phyloP scores from a whole-genome alignment of 176 grass and related monocot genomes.

The barley (Hordeum vulgare) region MorexV3_pseudomolecules_assembly NC_058519.1:476073309-476073808 shows the following conservation, averaged over 20 bases:
- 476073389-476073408: slow-evolving; percentile 1
- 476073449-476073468: slow-evolving; percentile 23
- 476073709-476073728: neutral
- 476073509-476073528: slow-evolving; percentile 91
- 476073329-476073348: slow-evolving; percentile 96
- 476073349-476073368: slow-evolving; percentile 90
- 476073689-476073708: neutral
- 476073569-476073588: slow-evolving; percentile 92
- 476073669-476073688: slow-evolving; percentile 86
- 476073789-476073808: neutral
- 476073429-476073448: slow-evolving; percentile 15
- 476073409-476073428: neutral
- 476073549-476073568: slow-evolving; percentile 74
- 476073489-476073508: slow-evolving; percentile 92
- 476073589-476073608: slow-evolving; percentile 88
- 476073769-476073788: neutral
- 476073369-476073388: slow-evolving; percentile 82
- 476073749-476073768: neutral
- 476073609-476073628: slow-evolving; percentile 92
- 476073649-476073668: slow-evolving; percentile 98
- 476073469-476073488: slow-evolving; percentile 98
- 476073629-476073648: slow-evolving; percentile 98
- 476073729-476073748: neutral
- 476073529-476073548: slow-evolving; percentile 91
- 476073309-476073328: slow-evolving; percentile 96